Evolutionary conservation across 495 filamentous ascomycete species (phyloP), one percentile per base, ranked within the genome.

Genomic region (Hypomontagnella submonticulosa): DNA sequence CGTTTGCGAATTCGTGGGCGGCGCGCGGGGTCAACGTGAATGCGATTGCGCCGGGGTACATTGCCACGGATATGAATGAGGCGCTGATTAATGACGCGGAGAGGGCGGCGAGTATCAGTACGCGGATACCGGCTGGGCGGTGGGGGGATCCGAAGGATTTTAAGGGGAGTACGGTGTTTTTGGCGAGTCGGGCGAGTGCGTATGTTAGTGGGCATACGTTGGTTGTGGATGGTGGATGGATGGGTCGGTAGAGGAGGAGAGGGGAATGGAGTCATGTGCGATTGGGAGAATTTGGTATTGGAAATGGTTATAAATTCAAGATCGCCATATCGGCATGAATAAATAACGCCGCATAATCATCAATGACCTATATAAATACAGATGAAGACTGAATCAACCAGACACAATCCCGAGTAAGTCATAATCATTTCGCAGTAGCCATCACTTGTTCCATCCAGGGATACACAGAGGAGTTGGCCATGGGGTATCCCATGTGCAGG

Each of bases 61-160:
- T 97, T 52, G 91, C 84, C 40, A 97, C 93, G 6, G 92, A 97
- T 49, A 97, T 97, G 93, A 97, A 97, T 73, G 83, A 79, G 42
- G 93, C 92, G 4, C 73, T 97, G 72, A 85, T 96, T 41, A 84
- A 88, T 13, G 89, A 97, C 70, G 66, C 82, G 57, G 83, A 81
- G 56, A 77, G 94, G 50, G 83, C 89, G 60, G 83, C 79, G 53
- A 88, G 88, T 55, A 96, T 97, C 56, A 82, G 89, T 76, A 90
- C 85, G 12, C 79, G 93, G 59, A 97, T 97, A 48, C 93, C 94
- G 4, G 90, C 89, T 1, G 92, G 89, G 2, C 78, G 92, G 72
- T 97, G 93, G 93, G 93, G 93, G 1, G 83, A 67, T 13, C 90
- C 92, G 5, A 91, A 96, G 40, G 93, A 97, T 75, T 96, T 97